phyloP scores from a whole-genome alignment of 139 green algal species.

The Volvox africanus region DNA sequence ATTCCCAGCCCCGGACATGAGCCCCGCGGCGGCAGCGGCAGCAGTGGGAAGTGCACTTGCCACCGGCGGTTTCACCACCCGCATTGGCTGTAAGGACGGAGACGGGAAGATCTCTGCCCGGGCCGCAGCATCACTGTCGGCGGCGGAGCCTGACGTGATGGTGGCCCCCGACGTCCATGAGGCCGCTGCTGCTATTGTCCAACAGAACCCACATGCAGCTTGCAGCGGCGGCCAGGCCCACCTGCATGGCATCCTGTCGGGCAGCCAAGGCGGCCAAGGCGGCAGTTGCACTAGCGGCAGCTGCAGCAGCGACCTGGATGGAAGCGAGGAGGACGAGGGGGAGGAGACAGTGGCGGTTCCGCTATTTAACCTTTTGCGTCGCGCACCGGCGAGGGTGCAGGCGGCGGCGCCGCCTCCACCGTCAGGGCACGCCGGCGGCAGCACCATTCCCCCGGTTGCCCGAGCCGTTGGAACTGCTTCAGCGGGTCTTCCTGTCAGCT shows the following conservation, averaged over 20 bases:
- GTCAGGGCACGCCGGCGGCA: neutral
- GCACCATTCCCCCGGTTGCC: neutral
- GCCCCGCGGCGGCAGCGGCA: neutral
- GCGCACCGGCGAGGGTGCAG: neutral
- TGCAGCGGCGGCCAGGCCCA: neutral
- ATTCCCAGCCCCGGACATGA: neutral
- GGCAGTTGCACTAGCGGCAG: neutral
- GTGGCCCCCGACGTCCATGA: neutral
- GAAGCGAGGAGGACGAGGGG: conserved; percentile 1
- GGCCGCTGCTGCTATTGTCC: too few species aligned
- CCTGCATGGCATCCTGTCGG: neutral
- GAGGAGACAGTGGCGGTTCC: neutral
- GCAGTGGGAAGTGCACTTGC: neutral
- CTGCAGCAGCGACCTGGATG: neutral
- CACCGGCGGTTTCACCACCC: too few species aligned
- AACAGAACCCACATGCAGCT: too few species aligned
- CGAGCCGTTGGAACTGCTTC: neutral
- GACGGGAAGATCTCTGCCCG: too few species aligned
- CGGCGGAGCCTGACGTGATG: neutral
- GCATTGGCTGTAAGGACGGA: too few species aligned
- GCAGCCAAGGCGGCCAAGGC: neutral
- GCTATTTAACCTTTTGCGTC: neutral
- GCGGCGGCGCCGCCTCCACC: neutral
- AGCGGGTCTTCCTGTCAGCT: neutral
- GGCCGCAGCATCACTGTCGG: neutral